Conservation (phyloP, 2,329 filamentous ascomycete genomes). For the Cytospora chrysosperma region DNA sequence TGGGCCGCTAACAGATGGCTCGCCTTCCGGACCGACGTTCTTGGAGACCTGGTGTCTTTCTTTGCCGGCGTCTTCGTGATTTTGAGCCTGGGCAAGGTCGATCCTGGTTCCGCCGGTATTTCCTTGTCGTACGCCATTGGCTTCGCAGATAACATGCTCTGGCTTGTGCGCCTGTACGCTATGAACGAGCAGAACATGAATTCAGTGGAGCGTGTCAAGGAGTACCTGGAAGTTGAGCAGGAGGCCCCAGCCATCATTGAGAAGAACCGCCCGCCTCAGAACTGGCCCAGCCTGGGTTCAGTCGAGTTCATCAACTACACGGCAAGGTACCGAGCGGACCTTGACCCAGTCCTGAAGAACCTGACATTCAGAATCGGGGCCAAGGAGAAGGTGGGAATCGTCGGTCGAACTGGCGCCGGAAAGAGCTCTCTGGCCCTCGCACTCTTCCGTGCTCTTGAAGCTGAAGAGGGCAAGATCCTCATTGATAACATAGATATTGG, state of each 20-base stretch:
- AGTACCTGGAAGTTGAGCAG: conserved; percentile 94
- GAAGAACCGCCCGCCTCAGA: conserved; percentile 70
- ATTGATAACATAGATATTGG: conserved; percentile 92
- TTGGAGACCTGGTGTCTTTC: conserved; percentile 90
- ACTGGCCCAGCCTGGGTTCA: conserved; percentile 83
- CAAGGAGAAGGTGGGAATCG: conserved; percentile 91
- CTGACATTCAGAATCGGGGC: conserved; percentile 84
- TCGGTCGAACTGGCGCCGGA: conserved; percentile 90
- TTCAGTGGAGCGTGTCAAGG: conserved; percentile 94
- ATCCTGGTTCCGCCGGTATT: conserved; percentile 88
- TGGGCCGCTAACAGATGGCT: conserved; percentile 99
- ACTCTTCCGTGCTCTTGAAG: conserved; percentile 89
- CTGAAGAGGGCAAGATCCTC: conserved; percentile 82
- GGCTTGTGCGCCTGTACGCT: conserved; percentile 92
- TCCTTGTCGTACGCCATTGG: conserved; percentile 94
- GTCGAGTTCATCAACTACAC: conserved; percentile 89
- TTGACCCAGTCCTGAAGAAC: conserved; percentile 81
- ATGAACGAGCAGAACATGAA: conserved; percentile 99
- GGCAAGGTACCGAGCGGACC: conserved; percentile 82
- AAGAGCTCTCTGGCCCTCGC: conserved; percentile 95
- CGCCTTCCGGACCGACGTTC: conserved; percentile 83
- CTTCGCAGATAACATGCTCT: conserved; percentile 94
- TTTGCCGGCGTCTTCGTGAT: conserved; percentile 92
- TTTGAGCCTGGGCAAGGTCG: conserved; percentile 75
- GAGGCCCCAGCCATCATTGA: conserved; percentile 79